Percentiles rank a stretch among this genome's conserved stretches.
phyloP scores from a whole-genome alignment of 176 grass and related monocot species.

The Miscanthus lutarioriparius region DNA sequence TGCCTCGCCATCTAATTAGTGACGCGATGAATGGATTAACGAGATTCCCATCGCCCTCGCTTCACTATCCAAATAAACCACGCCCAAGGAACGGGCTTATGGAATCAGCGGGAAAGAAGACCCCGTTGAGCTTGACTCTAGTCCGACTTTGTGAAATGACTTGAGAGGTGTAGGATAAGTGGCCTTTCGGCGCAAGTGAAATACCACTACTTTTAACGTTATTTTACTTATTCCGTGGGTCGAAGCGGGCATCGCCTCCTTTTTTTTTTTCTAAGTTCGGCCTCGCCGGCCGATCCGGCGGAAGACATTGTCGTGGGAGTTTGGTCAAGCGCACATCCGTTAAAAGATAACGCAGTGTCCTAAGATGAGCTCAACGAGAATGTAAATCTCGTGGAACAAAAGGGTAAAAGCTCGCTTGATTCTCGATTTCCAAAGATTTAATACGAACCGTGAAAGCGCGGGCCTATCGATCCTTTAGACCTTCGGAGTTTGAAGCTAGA shows the following conservation, averaged over 20 bases:
- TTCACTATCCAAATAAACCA: too few relatives aligned
- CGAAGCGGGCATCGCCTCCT: too few relatives aligned
- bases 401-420: too few relatives aligned
- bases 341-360: conserved; percentile 71
- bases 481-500: conserved; percentile 68
- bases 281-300: too few relatives aligned
- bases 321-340: conserved; percentile 79
- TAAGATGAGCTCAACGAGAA: conserved; percentile 64
- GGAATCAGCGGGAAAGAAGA: too few relatives aligned
- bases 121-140: too few relatives aligned
- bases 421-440: too few relatives aligned
- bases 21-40: conserved; percentile 77
- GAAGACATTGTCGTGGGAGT: conserved; percentile 47
- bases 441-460: too few relatives aligned
- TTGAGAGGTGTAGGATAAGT: too few relatives aligned
- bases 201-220: conserved; percentile 81
- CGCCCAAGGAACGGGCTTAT: too few relatives aligned
- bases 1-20: conserved; percentile 72
- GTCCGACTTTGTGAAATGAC: too few relatives aligned
- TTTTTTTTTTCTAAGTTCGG: too few relatives aligned
- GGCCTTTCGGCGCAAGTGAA: conserved; percentile 67
- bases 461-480: conserved; percentile 81
- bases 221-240: conserved; percentile 69
- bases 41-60: conserved; percentile 39
- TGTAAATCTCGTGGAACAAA: conserved; percentile 63